Evolutionary conservation across 441 rosid species (phyloP), one percentile per base, ranked within the genome.

Genomic region (Lepidium campestre): DNA sequence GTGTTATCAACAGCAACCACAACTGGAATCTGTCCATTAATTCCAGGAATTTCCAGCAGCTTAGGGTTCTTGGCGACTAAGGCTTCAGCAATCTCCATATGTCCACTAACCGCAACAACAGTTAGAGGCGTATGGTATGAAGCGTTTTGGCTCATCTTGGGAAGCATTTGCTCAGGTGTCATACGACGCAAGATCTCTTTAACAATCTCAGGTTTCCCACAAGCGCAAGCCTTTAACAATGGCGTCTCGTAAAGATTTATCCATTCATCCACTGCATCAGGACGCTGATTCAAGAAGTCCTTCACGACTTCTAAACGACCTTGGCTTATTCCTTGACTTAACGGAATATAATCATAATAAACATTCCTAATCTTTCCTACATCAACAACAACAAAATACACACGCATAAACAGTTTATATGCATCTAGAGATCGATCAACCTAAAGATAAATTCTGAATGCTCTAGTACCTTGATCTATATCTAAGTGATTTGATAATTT

Each of bases 41-140:
- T 31, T 25, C 84, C 78, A 23, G 78, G 39, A 67, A 79, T 79
- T 15, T 48, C 57, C 31, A 79, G 52, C 53, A 84, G 37, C 3
- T 71, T 65, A 31, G 60, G 46, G 60, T 74, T 80, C 67, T 75
- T 80, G 3, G 32, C 40, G 17, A 80, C 75, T 35, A 84, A 67
- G 23, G 54, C 65, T 42, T 75, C 77, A 3, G 83, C 82, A 59
- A 80, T 82, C 71, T 75, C 76, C 36, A 62, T 66, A 50, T 72
- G 74, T 48, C 89, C 89, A 42, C 78, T 80, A 0, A 57, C 70
- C 13, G 86, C 82, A 4, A 81, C 82, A 5, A 55, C 74, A 37
- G 64, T 58, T 10, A 84, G 85, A 40, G 86, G 78, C 3, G 86
- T 84, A 47, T 73, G 77, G 68, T 74, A 74, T 0, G 73, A 62